Conservation (phyloP, 345 rosid genomes). For the Citrus unshiu region DNA sequence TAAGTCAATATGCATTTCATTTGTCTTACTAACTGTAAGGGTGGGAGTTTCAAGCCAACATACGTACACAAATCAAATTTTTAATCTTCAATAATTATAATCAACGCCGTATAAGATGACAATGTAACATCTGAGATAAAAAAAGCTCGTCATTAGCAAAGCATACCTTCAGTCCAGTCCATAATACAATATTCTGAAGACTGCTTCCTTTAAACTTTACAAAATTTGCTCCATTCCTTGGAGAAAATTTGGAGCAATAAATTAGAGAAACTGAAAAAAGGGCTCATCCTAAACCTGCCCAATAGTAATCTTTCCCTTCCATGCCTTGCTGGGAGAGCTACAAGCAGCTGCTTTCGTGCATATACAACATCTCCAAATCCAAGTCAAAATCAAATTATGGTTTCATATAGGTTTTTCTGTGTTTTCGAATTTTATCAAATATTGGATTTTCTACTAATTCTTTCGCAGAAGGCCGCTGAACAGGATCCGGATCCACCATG, state of each 20-base stretch:
- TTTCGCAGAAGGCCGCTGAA: conserved; percentile 64
- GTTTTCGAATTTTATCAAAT: conserved; percentile 42
- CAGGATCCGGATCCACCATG: conserved; percentile 84
- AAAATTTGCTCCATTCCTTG: conserved; percentile 23
- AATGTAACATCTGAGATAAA: neutral
- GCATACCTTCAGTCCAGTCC: conserved; percentile 1
- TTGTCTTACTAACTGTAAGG: too few species aligned
- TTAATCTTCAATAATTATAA: too few species aligned
- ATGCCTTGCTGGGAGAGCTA: neutral
- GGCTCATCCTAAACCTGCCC: neutral
- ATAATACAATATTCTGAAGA: neutral
- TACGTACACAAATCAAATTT: too few species aligned
- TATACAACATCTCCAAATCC: neutral
- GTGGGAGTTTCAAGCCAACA: too few species aligned
- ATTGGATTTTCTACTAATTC: conserved; percentile 65
- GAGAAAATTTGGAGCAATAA: conserved; percentile 28
- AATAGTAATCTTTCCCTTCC: neutral
- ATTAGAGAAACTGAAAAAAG: neutral
- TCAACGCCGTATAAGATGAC: neutral
- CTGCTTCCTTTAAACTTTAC: conserved; percentile 14
- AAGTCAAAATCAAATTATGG: neutral
- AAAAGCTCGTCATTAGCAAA: neutral
- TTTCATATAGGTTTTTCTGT: conserved; percentile 13
- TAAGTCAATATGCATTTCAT: too few species aligned
- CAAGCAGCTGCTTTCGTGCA: neutral